Evolutionary conservation across 345 rosid species (phyloP).

Genomic region (Isatis tinctoria): DNA sequence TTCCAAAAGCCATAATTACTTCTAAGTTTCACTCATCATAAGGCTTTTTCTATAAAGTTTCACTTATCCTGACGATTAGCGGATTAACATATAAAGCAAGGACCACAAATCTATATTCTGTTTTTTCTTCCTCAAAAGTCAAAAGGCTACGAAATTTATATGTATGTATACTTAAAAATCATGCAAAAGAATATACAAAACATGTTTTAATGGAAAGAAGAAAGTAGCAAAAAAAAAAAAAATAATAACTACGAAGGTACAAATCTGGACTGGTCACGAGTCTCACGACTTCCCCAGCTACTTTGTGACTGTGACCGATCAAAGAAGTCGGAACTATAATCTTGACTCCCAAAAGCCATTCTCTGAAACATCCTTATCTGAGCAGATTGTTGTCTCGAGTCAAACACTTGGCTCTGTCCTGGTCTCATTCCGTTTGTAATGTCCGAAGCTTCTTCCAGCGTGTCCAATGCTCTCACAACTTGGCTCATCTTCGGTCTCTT

Average conservation of each 20-base stretch:
- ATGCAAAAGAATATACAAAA: slow-evolving; percentile 32
- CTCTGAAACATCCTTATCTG: slow-evolving; percentile 90
- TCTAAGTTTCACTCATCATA: too few species aligned
- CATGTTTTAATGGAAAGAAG: neutral
- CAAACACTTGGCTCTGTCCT: slow-evolving; percentile 76
- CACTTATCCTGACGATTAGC: too few species aligned
- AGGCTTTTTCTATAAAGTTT: too few species aligned
- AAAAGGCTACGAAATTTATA: neutral
- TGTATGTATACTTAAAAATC: neutral
- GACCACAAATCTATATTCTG: too few species aligned
- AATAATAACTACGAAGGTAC: slow-evolving; percentile 34
- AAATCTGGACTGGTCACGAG: slow-evolving; percentile 39
- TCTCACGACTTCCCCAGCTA: slow-evolving; percentile 70
- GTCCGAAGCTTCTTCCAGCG: slow-evolving; percentile 60
- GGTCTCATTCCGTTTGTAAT: slow-evolving; percentile 90
- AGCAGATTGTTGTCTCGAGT: slow-evolving; percentile 84
- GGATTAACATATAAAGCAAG: too few species aligned
- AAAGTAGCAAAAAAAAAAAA: neutral
- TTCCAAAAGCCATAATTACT: too few species aligned
- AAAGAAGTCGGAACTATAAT: slow-evolving; percentile 68
- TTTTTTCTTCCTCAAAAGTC: neutral
- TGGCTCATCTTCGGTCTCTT: slow-evolving; percentile 97
- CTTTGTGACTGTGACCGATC: slow-evolving; percentile 56
- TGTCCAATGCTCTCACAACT: slow-evolving; percentile 91
- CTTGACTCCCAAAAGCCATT: slow-evolving; percentile 95